Percentiles rank a stretch among this genome's conserved stretches.
Evolutionary conservation across 2,329 filamentous ascomycete species (phyloP).

Genomic region (Botryotinia convoluta): DNA sequence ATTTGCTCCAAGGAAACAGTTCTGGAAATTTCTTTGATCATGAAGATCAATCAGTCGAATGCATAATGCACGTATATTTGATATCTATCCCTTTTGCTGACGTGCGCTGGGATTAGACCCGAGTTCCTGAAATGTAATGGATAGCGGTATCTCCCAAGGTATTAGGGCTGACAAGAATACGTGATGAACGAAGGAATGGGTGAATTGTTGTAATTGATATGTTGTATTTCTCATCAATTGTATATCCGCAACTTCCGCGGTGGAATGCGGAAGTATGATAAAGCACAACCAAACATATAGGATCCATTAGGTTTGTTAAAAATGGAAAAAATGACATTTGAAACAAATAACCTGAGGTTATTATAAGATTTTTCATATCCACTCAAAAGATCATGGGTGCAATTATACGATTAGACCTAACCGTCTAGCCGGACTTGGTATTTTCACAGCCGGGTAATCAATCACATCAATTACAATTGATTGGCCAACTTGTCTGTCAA

Average conservation of each 20-base stretch:
- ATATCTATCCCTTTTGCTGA: neutral
- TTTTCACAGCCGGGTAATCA: neutral
- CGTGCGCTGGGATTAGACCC: neutral
- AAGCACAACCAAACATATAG: neutral
- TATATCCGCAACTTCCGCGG: neutral
- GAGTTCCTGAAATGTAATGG: neutral
- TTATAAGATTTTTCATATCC: slow-evolving; percentile 8
- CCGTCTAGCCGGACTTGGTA: neutral
- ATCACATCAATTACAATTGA: neutral
- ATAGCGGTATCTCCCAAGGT: neutral
- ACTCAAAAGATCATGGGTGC: neutral
- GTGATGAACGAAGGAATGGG: neutral
- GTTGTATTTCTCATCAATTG: slow-evolving; percentile 6
- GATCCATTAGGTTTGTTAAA: neutral
- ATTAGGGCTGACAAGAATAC: neutral
- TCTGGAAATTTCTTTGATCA: neutral
- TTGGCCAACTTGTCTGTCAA: neutral
- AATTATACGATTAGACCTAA: neutral
- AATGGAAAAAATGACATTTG: neutral
- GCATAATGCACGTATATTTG: neutral
- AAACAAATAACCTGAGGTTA: neutral
- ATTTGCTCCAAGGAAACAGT: neutral
- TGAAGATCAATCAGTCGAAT: neutral
- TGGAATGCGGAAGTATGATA: neutral
- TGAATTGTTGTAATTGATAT: neutral